phyloP scores from a whole-genome alignment of 768 basidiomycete genomes.

The Leccinum obscurum region DNA sequence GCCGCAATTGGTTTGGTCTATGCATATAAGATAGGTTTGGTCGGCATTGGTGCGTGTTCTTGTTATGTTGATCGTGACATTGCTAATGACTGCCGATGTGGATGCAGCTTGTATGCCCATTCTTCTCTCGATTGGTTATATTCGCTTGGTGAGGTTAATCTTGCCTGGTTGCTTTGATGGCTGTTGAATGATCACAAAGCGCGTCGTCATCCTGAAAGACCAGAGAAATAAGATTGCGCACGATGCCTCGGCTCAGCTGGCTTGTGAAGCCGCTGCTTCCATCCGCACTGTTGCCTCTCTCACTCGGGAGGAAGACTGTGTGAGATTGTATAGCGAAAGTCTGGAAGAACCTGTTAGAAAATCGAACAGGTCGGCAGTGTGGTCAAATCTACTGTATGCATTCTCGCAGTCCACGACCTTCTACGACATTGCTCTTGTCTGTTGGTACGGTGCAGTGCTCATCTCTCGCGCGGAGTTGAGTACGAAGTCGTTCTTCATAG shows the following conservation, averaged over 20 bases:
- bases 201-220: constrained; percentile 87
- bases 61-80: too few relatives aligned
- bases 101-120: constrained; percentile 61
- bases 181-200: constrained; percentile 35
- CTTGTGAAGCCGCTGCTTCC: constrained; percentile 88
- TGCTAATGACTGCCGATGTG: neutral
- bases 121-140: constrained; percentile 72
- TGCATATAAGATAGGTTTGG: constrained; percentile 46
- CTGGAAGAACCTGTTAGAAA: constrained; percentile 68
- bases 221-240: constrained; percentile 79
- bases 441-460: constrained; percentile 72
- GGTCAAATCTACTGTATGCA: constrained; percentile 66
- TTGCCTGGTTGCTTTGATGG: neutral
- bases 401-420: constrained; percentile 75
- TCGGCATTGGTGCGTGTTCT: constrained; percentile 53
- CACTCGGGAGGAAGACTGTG: constrained; percentile 83
- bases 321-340: constrained; percentile 62
- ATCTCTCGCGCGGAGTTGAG: constrained; percentile 40
- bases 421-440: constrained; percentile 80
- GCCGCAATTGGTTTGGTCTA: too few relatives aligned
- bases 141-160: constrained; percentile 61
- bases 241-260: constrained; percentile 79
- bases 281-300: constrained; percentile 90
- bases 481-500: constrained; percentile 65
- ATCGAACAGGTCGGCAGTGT: constrained; percentile 66